Evolutionary conservation across 352 stramenopile genomes (phyloP), one percentile per base, ranked within the genome.

Genomic region (Globisporangium paroecandrum): DNA sequence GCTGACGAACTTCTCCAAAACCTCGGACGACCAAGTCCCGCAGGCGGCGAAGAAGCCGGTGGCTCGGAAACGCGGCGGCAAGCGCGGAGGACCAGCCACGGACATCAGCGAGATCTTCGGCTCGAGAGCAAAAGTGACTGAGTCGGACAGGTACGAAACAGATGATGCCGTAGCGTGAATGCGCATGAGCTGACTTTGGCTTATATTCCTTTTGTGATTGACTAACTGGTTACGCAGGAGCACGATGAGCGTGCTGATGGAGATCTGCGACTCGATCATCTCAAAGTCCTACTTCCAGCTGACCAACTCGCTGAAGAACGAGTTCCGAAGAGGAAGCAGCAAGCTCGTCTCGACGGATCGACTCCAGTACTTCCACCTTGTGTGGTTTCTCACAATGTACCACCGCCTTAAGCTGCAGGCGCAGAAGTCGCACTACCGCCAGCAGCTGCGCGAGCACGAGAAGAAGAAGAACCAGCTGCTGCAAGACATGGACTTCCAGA

Each of bases 311-410:
- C 79, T 96, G 34, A 95, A 95, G 62, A 89, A 83, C 49, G 89
- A 96, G 64, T 96, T 96, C 47, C 85, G 89, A 47, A 74, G 89
- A 62, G 89, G 88, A 43, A 96, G 89, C 69, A 87, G 53, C 70
- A 95, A 95, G 64, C 69, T 96, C 51, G 82, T 96, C 24, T 82
- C 81, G 5, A 90, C 85, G 3, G 89, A 96, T 85, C 81, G 85
- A n/a, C 76, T 96, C 1, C 83, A 95, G 76, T 96, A 96, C 57
- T 95, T 96, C 66, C 85, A 94, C 66, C 69, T 96, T 22, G 77
- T 94, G 22, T 94, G 85, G 85, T 96, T 95, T 65, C 73, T 94
- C 8, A 94, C 83, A 13, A 83, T 71, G 13, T 96, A 94, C 67
- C 89, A 96, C 36, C 83, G 87, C 7, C 68, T 92, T 7, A 91